phyloP scores from a whole-genome alignment of 2,329 filamentous ascomycete species.

The Neospermospora avenae region DNA sequence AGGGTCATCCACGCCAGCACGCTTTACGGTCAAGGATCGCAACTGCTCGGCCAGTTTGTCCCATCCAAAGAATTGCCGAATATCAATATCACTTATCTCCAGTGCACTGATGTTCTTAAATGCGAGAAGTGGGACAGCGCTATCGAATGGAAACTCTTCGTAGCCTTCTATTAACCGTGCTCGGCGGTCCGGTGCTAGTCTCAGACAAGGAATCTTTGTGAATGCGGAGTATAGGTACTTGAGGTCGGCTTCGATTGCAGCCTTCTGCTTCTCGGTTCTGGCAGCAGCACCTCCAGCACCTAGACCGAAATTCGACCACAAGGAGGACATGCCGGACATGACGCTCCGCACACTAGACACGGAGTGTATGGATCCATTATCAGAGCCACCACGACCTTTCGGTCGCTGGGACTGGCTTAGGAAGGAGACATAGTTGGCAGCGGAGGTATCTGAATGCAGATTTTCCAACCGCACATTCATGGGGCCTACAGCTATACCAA shows the following conservation, averaged over 20 bases:
- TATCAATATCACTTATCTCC: slow-evolving; percentile 94
- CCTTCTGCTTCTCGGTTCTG: slow-evolving; percentile 86
- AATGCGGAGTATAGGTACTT: slow-evolving; percentile 98
- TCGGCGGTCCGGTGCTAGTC: slow-evolving; percentile 87
- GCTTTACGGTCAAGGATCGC: slow-evolving; percentile 82
- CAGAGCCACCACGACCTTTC: slow-evolving; percentile 68
- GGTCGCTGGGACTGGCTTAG: slow-evolving; percentile 78
- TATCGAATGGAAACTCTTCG: slow-evolving; percentile 97
- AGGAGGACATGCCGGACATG: slow-evolving; percentile 91
- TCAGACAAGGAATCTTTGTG: slow-evolving; percentile 93
- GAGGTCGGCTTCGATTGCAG: slow-evolving; percentile 77
- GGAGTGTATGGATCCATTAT: slow-evolving; percentile 89
- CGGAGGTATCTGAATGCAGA: slow-evolving; percentile 80
- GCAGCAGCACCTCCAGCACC: slow-evolving; percentile 74
- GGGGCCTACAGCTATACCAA: slow-evolving; percentile 84
- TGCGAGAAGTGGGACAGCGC: slow-evolving; percentile 89
- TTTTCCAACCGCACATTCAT: slow-evolving; percentile 97
- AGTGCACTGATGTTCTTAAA: slow-evolving; percentile 96
- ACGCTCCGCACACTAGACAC: slow-evolving; percentile 96
- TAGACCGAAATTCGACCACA: slow-evolving; percentile 88
- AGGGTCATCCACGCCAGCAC: slow-evolving; percentile 83
- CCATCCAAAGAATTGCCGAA: slow-evolving; percentile 96
- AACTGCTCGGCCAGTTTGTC: slow-evolving; percentile 90
- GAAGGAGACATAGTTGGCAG: slow-evolving; percentile 94
- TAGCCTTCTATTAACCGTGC: slow-evolving; percentile 87